Evolutionary conservation across 2,329 filamentous ascomycete species (phyloP), one percentile per base, ranked within the genome.

Genomic region (Botrytis medusae): DNA sequence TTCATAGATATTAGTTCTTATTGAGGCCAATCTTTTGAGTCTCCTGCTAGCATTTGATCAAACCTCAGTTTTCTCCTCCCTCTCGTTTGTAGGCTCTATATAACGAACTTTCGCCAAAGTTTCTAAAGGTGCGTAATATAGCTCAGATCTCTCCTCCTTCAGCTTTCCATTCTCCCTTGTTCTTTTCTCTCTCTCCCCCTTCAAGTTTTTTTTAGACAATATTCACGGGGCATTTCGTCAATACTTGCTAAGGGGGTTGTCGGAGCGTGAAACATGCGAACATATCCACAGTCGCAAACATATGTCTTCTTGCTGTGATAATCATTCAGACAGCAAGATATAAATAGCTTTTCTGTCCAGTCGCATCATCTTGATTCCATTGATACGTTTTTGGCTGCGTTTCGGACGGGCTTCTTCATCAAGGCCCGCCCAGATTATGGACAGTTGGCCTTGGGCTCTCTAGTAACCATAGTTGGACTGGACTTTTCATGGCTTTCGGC

Each of bases 121-220:
- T 32, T 57, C 9, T 18, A 57, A 34, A 68, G 65, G 65, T 68
- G 48, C 37, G 65, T 68, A 18, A n/a, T 42, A 32, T 57, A n/a
- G 18, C n/a, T 20, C 37, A 32, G 34, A n/a, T 14, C 25, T 37
- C 25, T 44, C n/a, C 22, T n/a, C 18, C 34, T 42, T n/a, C 37
- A 32, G n/a, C 37, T 42, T 68, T 42, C 4, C 10, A 20, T 42
- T 48, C 2, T 57, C 18, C 8, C 18, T 29, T 22, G 8, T 25
- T 18, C 1, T 63, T 44, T 10, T n/a, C 18, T 44, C 37, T 16
- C 16, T 57, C 2, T 44, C 37, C 9, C 16, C 42, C 2, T 68
- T n/a, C 25, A 25, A 37, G 9, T 22, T 54, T 54, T 29, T 34
- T 42, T 7, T 9, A 54, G 48, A 51, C 22, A 6, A n/a, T 29